Evolutionary conservation across 83 land plant species (phyloP).

Genomic region (Isoetes engelmannii): DNA sequence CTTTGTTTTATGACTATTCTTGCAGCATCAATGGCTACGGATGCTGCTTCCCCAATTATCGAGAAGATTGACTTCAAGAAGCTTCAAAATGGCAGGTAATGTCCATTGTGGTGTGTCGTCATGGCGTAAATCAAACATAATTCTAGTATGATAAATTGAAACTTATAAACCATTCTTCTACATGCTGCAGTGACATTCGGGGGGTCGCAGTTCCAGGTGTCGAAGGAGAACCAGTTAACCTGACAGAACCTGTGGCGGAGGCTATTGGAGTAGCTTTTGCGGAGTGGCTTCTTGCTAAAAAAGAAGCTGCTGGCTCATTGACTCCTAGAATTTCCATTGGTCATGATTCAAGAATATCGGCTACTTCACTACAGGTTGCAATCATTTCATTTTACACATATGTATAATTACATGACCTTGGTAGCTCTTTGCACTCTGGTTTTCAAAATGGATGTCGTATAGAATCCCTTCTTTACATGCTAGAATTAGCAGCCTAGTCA

Average conservation of each 20-base stretch:
- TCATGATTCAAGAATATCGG: slow-evolving; percentile 91
- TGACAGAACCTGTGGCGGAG: slow-evolving; percentile 77
- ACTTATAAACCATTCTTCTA: not conserved
- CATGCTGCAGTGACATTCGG: slow-evolving; percentile 76
- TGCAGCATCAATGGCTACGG: slow-evolving; percentile 56
- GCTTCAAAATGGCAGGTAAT: slow-evolving; percentile 96
- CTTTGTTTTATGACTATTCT: slow-evolving; percentile 10
- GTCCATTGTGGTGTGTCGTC: slow-evolving; percentile 1
- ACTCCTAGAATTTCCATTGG: slow-evolving; percentile 67
- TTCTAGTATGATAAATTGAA: slow-evolving; percentile 1
- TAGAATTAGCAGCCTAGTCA: too few species aligned
- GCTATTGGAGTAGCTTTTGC: slow-evolving; percentile 93
- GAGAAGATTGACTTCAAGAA: slow-evolving; percentile 66
- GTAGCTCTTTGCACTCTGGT: not conserved
- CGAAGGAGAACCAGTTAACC: slow-evolving; percentile 88
- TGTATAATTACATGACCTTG: not conserved
- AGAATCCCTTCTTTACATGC: too few species aligned
- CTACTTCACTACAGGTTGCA: slow-evolving; percentile 58
- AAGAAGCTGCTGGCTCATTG: slow-evolving; percentile 46
- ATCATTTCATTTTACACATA: too few species aligned
- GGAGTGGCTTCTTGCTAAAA: slow-evolving; percentile 70
- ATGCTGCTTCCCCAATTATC: slow-evolving; percentile 32
- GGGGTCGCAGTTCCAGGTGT: slow-evolving; percentile 93
- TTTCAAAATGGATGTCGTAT: too few species aligned
- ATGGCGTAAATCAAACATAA: not conserved